Percentiles rank a stretch among this genome's conserved stretches.
These are phyloP conservation scores for Thamnidium elegans DNA, from an alignment of 192 early-diverging fungal species.

Conservation along the genomic window DNA sequence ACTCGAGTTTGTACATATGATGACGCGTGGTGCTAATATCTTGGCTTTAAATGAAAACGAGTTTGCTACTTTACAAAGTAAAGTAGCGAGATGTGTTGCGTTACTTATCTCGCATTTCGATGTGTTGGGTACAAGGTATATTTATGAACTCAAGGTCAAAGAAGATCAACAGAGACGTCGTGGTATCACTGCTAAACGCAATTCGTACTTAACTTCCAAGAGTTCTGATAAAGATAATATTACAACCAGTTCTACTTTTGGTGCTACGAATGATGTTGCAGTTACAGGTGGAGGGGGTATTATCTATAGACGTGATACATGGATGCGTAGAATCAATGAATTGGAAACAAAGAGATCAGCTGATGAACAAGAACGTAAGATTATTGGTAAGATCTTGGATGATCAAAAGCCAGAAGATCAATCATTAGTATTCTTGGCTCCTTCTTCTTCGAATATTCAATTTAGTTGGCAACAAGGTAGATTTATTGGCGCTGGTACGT, in stretches of 20 bases:
- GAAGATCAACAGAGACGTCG: constrained; percentile 32
- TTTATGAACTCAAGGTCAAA: constrained; percentile 33
- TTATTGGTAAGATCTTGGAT: constrained; percentile 79
- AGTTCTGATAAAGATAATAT: constrained; percentile 29
- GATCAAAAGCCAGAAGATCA: constrained; percentile 73
- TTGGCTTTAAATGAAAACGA: constrained; percentile 66
- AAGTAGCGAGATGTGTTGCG: constrained; percentile 77
- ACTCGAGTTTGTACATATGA: constrained; percentile 78
- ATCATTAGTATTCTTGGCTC: constrained; percentile 73
- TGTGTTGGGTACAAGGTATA: constrained; percentile 61
- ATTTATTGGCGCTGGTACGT: constrained; percentile 83
- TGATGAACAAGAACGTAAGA: constrained; percentile 47
- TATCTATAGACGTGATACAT: constrained; percentile 44
- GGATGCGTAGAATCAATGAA: constrained; percentile 48
- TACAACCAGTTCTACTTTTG: constrained; percentile 35
- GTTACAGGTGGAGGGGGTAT: constrained; percentile 12
- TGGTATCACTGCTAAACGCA: constrained; percentile 22
- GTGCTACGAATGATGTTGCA: constrained; percentile 20
- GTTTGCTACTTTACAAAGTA: constrained; percentile 65
- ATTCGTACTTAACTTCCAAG: constrained; percentile 22
- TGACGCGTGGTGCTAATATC: constrained; percentile 70
- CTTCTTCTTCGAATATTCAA: constrained; percentile 74
- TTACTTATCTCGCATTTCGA: constrained; percentile 83
- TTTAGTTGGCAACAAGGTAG: constrained; percentile 84
- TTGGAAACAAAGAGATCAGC: constrained; percentile 54